Conservation (phyloP, 768 basidiomycete genomes). For the Suillus luteus region DNA sequence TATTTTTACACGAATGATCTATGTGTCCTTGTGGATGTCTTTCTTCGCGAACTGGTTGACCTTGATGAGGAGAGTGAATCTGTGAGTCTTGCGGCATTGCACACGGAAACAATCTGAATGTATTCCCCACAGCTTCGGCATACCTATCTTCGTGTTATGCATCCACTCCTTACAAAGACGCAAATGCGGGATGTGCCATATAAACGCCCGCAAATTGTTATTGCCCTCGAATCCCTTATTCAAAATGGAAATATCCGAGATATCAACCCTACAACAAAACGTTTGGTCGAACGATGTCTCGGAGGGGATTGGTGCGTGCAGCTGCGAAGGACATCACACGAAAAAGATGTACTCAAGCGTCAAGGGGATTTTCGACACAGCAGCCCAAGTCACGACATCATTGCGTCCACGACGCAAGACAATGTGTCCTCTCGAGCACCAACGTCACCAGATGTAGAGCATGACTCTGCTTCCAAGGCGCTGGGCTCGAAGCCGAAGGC, state of each 20-base stretch:
- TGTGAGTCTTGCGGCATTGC: conserved; percentile 47
- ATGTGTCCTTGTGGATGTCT: conserved; percentile 94
- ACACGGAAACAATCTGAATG: neutral
- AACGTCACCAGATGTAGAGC: conserved; percentile 19
- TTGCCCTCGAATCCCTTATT: conserved; percentile 75
- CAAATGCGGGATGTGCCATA: conserved; percentile 85
- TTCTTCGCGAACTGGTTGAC: conserved; percentile 90
- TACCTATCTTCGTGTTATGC: conserved; percentile 94
- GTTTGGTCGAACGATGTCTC: conserved; percentile 91
- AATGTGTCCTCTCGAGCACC: conserved; percentile 21
- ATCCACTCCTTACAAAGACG: conserved; percentile 92
- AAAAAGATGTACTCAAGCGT: conserved; percentile 29
- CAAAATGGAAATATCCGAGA: conserved; percentile 78
- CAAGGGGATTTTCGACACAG: conserved; percentile 34
- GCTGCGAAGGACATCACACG: conserved; percentile 45
- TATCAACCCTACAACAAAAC: conserved; percentile 81
- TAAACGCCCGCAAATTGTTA: conserved; percentile 89
- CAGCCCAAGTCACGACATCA: conserved; percentile 47
- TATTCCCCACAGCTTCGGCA: conserved; percentile 66
- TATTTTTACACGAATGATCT: conserved; percentile 99
- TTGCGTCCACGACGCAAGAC: conserved; percentile 41
- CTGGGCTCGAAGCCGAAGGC: conserved; percentile 41
- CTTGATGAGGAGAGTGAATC: conserved; percentile 94
- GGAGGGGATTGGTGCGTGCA: conserved; percentile 85
- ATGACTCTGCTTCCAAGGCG: conserved; percentile 21